Percentiles rank a stretch among this genome's conserved stretches.
phyloP scores from a whole-genome alignment of 2,329 filamentous ascomycete genomes.

The Cladophialophora psammophila region DNA sequence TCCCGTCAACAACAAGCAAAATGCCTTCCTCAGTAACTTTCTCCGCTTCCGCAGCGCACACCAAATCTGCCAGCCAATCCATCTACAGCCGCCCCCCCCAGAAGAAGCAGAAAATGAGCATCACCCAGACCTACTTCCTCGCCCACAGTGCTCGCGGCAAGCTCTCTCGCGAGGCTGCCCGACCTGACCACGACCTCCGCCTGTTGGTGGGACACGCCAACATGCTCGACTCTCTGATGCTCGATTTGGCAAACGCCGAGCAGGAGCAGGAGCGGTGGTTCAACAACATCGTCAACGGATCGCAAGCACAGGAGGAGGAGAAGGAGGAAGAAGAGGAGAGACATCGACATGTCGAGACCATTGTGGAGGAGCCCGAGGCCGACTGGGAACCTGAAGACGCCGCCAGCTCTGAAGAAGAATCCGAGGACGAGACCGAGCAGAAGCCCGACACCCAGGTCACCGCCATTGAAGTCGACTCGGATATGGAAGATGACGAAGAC shows the following conservation, averaged over 20 bases:
- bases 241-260: constrained; percentile 89
- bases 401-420: constrained; percentile 60
- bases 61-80: constrained; percentile 35
- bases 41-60: constrained; percentile 32
- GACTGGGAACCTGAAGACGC: constrained; percentile 73
- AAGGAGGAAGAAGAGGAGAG: constrained; percentile 74
- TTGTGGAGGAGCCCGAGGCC: constrained; percentile 75
- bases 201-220: constrained; percentile 97
- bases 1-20: constrained; percentile 29
- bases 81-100: constrained; percentile 41
- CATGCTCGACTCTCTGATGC: constrained; percentile 93
- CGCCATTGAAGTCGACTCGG: constrained; percentile 60
- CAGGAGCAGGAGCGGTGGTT: constrained; percentile 97
- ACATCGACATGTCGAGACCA: constrained; percentile 76
- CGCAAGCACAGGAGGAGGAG: constrained; percentile 70
- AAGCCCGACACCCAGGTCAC: constrained; percentile 62
- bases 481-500: constrained; percentile 60
- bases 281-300: constrained; percentile 89
- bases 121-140: constrained; percentile 98
- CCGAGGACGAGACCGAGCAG: constrained; percentile 61
- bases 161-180: constrained; percentile 90
- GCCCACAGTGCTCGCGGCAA: constrained; percentile 96
- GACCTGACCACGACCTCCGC: constrained; percentile 91
- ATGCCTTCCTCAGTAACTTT: constrained; percentile 43
- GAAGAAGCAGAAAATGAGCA: constrained; percentile 81